Evolutionary conservation across 208 protist genomes (phyloP), one percentile per base, ranked within the genome.

Genomic region (Leptomonas seymouri): DNA sequence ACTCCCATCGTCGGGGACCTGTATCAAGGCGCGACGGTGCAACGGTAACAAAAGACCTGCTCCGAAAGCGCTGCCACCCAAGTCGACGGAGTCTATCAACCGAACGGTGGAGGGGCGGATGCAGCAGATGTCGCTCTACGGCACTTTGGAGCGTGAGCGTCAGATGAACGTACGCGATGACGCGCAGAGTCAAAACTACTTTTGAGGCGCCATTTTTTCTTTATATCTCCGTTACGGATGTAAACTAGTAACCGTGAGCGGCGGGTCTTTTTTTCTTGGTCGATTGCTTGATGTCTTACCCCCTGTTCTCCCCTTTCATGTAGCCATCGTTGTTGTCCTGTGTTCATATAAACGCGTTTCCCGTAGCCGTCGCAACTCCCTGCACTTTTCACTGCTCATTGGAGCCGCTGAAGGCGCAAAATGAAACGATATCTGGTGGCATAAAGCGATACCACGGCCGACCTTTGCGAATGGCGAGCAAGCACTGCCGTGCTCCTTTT

Each of bases 101-200:
- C 61, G 62, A 41, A 96, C 85, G 1, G 76, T 86, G 12, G 88
- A 96, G 67, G 91, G 91, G 0, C 63, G 64, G 9, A 83, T 91
- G 80, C 71, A 91, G 63, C 86, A 87, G 65, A 46, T 60, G 34
- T 51, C 88, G 9, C 50, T 93, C 34, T 67, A 67, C 27, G 57
- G 82, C 20, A 86, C 78, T 0, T 65, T 81, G 0, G 74, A 76
- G 5, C 69, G 71, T 1, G 87, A 96, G 54, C 75, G 77, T 2
- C 51, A 55, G 14, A 87, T 96, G 54, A 96, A 94, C 70, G 48
- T 78, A 5, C 86, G 88, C 44, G 75, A 85, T 25, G 81, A 93
- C 49, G 64, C 60, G 21, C 62, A 83, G 28, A 58, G 39, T 9
- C 63, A 75, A 30, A 71, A 65, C 41, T 87, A 81, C 56, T 87